These are phyloP conservation scores for Penicillium egyptiacum DNA, from an alignment of 495 filamentous ascomycete genomes.

Conservation along the genomic window DNA sequence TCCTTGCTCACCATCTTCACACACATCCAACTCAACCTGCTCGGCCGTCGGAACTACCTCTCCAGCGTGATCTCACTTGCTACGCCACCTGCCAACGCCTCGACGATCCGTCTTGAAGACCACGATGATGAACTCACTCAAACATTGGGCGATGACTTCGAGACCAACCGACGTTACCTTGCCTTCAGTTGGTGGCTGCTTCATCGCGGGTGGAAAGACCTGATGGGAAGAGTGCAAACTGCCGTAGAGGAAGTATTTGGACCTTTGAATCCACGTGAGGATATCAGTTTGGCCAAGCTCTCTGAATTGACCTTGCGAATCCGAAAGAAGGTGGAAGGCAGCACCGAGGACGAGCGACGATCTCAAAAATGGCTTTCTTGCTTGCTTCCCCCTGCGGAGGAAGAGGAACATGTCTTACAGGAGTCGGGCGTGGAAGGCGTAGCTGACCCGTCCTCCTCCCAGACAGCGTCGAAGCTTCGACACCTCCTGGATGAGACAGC, in stretches of 20 bases:
- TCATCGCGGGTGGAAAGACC: slow-evolving; percentile 80
- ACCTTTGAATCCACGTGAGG: slow-evolving; percentile 79
- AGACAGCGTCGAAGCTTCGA: slow-evolving; percentile 61
- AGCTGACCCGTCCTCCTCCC: slow-evolving; percentile 40
- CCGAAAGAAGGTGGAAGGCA: slow-evolving; percentile 79
- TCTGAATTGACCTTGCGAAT: slow-evolving; percentile 75
- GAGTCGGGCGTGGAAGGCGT: slow-evolving; percentile 76
- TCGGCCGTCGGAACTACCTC: slow-evolving; percentile 91
- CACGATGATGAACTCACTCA: slow-evolving; percentile 79
- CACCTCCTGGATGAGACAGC: slow-evolving; percentile 94
- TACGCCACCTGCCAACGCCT: slow-evolving; percentile 54
- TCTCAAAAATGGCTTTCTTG: slow-evolving; percentile 74
- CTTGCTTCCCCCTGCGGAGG: slow-evolving; percentile 72
- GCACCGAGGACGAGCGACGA: slow-evolving; percentile 62
- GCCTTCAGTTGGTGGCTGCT: slow-evolving; percentile 98
- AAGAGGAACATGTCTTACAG: slow-evolving; percentile 77
- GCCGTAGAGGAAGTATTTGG: slow-evolving; percentile 88
- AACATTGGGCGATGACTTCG: slow-evolving; percentile 85
- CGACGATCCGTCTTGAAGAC: slow-evolving; percentile 83
- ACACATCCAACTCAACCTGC: slow-evolving; percentile 93
- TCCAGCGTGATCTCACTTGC: slow-evolving; percentile 90
- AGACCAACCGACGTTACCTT: slow-evolving; percentile 89
- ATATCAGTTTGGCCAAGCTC: slow-evolving; percentile 74
- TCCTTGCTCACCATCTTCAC: slow-evolving; percentile 89
- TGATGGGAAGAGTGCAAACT: slow-evolving; percentile 73